phyloP scores from a whole-genome alignment of 2,329 filamentous ascomycete species.

The Ophiostoma populinum region DNA sequence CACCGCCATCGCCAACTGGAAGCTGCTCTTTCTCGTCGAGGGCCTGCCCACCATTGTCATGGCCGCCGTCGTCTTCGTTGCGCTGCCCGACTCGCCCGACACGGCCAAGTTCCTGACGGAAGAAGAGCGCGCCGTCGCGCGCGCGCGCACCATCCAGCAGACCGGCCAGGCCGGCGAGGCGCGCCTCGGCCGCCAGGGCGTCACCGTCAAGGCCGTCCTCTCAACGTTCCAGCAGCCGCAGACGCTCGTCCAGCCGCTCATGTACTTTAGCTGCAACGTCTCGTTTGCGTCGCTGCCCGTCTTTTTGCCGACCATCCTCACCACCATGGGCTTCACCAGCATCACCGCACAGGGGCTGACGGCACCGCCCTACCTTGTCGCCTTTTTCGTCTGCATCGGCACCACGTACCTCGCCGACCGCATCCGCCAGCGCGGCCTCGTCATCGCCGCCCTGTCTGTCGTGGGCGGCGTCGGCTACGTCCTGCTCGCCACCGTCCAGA shows the following conservation, averaged over 20 bases:
- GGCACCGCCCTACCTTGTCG: slow-evolving; percentile 52
- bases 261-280: slow-evolving; percentile 23
- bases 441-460: slow-evolving; percentile 37
- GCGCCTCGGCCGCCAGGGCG: slow-evolving; percentile 22
- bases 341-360: slow-evolving; percentile 55
- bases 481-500: slow-evolving; percentile 38
- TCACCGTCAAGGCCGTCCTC: slow-evolving; percentile 29
- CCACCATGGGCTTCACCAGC: slow-evolving; percentile 49
- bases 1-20: slow-evolving; percentile 42
- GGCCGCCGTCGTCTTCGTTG: slow-evolving; percentile 35
- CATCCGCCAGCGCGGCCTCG: slow-evolving; percentile 43
- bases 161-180: slow-evolving; percentile 30
- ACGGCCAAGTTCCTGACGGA: slow-evolving; percentile 35
- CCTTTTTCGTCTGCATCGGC: slow-evolving; percentile 43
- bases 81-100: slow-evolving; percentile 33
- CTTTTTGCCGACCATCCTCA: slow-evolving; percentile 45
- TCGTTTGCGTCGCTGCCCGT: slow-evolving; percentile 30
- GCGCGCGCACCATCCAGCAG: slow-evolving; percentile 33
- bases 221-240: slow-evolving; percentile 28
- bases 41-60: slow-evolving; percentile 41
- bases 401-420: slow-evolving; percentile 50
- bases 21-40: slow-evolving; percentile 47
- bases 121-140: slow-evolving; percentile 40
- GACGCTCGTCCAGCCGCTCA: slow-evolving; percentile 28
- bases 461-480: slow-evolving; percentile 46